These are phyloP conservation scores for Mrakia blollopis DNA, from an alignment of 768 basidiomycete species.

Conservation along the genomic window DNA sequence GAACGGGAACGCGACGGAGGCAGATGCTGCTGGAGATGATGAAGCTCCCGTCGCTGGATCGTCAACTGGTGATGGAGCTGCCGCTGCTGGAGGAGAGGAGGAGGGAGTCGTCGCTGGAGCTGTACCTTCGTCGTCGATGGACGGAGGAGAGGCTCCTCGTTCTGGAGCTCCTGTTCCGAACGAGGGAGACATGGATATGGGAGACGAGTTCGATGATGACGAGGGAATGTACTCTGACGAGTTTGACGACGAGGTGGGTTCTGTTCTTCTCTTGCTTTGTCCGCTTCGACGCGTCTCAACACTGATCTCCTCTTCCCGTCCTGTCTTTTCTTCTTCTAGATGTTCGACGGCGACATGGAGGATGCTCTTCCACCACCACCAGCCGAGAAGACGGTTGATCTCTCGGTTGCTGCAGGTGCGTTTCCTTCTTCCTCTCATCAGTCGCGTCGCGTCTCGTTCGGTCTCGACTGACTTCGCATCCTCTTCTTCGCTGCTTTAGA, in stretches of 20 bases:
- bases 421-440: background rate
- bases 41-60: background rate
- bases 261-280: too few relatives aligned
- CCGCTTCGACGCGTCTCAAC: background rate
- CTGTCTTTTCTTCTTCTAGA: constrained; percentile 46
- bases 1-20: constrained; percentile 54
- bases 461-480: background rate
- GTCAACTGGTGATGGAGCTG: constrained; percentile 13
- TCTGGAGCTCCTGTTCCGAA: background rate
- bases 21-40: constrained; percentile 32
- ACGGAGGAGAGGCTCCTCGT: background rate
- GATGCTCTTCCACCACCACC: constrained; percentile 55
- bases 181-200: constrained; percentile 53
- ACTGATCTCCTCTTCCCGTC: constrained; percentile 1
- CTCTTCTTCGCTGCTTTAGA: constrained; percentile 49
- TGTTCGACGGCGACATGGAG: constrained; percentile 83
- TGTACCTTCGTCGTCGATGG: constrained; percentile 21
- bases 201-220: constrained; percentile 74
- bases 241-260: constrained; percentile 35
- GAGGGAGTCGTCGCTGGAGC: constrained; percentile 43
- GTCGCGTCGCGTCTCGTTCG: background rate
- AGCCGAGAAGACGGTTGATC: constrained; percentile 76
- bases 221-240: constrained; percentile 38
- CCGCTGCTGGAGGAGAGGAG: constrained; percentile 44
- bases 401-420: constrained; percentile 66